phyloP scores from a whole-genome alignment of 495 filamentous ascomycete species.

The Aspergillus asperescens region DNA sequence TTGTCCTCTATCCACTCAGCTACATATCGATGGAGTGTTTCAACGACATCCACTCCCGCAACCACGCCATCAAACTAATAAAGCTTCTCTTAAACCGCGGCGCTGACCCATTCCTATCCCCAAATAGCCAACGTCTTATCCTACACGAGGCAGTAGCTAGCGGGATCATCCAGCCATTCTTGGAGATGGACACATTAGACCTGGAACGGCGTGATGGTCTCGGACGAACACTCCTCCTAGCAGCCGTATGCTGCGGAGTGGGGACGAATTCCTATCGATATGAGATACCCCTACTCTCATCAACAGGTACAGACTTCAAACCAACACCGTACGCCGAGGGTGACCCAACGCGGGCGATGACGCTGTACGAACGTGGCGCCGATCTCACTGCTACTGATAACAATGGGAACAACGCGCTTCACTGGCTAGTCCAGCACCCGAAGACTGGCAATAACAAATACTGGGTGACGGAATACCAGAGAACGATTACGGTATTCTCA shows the following conservation, averaged over 20 bases:
- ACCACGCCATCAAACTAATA: slow-evolving; percentile 14
- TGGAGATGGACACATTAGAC: slow-evolving; percentile 11
- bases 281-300: background rate
- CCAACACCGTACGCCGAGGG: slow-evolving; percentile 12
- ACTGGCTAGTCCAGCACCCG: slow-evolving; percentile 15
- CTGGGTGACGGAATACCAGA: background rate
- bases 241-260: slow-evolving; percentile 9
- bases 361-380: slow-evolving; percentile 21
- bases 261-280: slow-evolving; percentile 15
- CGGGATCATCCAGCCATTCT: slow-evolving; percentile 18
- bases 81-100: slow-evolving; percentile 12
- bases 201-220: slow-evolving; percentile 17
- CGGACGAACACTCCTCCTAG: slow-evolving; percentile 23
- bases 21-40: slow-evolving; percentile 19
- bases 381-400: slow-evolving; percentile 21
- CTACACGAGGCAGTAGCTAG: slow-evolving; percentile 19
- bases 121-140: slow-evolving; percentile 5
- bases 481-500: slow-evolving; percentile 14
- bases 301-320: background rate
- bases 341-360: slow-evolving; percentile 19
- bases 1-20: slow-evolving; percentile 11
- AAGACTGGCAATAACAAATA: background rate
- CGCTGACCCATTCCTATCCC: slow-evolving; percentile 15
- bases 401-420: slow-evolving; percentile 22
- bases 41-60: slow-evolving; percentile 18